A percentile compares a stretch with the other conserved stretches of the same genome.
Evolutionary conservation across 2,329 filamentous ascomycete genomes (phyloP).

Genomic region (Sporothrix humicola): DNA sequence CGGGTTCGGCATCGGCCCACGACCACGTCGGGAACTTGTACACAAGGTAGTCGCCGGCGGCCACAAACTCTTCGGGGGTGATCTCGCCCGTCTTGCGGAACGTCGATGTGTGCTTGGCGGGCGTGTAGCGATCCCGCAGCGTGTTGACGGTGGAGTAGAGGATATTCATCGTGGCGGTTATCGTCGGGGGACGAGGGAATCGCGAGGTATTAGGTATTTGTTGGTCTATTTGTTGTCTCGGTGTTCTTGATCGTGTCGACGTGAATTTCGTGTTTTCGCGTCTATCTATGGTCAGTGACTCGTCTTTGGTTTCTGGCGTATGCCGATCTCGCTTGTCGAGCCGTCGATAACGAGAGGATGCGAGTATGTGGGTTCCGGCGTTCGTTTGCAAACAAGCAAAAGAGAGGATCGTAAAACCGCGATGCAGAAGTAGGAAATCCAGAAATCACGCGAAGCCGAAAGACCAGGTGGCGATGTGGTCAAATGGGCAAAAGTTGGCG

Average conservation of each 20-base stretch:
- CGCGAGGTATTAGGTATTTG: neutral
- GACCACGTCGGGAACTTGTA: slow-evolving; percentile 99
- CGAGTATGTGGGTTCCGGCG: neutral
- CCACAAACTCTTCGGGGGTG: slow-evolving; percentile 94
- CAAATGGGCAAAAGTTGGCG: neutral
- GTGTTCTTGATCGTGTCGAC: too few species aligned
- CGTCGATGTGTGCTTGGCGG: slow-evolving; percentile 86
- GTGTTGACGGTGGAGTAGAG: slow-evolving; percentile 91
- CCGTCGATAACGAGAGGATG: neutral
- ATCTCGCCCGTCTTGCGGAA: slow-evolving; percentile 95
- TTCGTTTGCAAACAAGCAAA: neutral
- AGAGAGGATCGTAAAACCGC: neutral
- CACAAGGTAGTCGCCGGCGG: slow-evolving; percentile 94
- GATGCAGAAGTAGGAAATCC: neutral
- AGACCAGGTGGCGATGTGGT: slow-evolving; percentile 25
- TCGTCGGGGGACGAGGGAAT: neutral
- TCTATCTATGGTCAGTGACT: neutral
- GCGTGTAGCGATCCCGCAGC: slow-evolving; percentile 88
- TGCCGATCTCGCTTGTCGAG: slow-evolving; percentile 16
- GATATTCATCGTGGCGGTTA: slow-evolving; percentile 67
- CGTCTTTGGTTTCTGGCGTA: neutral
- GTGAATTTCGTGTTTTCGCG: neutral
- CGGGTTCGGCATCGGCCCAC: slow-evolving; percentile 88
- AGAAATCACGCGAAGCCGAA: slow-evolving; percentile 12
- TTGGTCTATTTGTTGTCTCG: too few species aligned